Conservation (phyloP, 441 rosid genomes). For the Omphalea diandra region DNA sequence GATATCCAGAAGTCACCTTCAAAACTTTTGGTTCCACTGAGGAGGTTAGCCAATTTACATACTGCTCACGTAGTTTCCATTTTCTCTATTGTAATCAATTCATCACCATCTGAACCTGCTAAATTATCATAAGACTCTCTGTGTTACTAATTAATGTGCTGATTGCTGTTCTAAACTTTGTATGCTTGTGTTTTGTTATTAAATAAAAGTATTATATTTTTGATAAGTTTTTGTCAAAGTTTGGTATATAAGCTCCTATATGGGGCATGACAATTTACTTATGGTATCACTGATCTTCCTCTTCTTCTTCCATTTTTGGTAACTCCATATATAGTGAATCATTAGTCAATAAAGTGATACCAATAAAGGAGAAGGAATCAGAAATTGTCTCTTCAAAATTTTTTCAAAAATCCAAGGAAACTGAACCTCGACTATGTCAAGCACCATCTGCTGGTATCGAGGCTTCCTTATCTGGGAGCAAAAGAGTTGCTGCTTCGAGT, state of each 20-base stretch:
- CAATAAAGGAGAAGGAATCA: conserved; percentile 36
- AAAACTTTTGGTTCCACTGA: conserved; percentile 20
- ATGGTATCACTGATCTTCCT: not conserved
- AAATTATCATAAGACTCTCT: not conserved
- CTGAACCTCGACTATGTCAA: conserved; percentile 27
- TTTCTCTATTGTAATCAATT: not conserved
- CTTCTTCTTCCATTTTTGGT: conserved; percentile 13
- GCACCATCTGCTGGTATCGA: conserved; percentile 31
- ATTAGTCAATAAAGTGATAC: conserved; percentile 24
- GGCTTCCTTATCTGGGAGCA: conserved; percentile 28
- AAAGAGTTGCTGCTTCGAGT: conserved; percentile 26
- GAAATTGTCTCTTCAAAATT: conserved; percentile 37
- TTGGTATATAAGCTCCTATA: not conserved
- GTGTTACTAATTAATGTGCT: not conserved
- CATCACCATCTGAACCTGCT: not conserved
- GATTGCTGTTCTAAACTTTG: not conserved
- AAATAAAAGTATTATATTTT: not conserved
- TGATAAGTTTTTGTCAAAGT: not conserved
- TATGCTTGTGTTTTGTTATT: not conserved
- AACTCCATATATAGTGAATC: conserved; percentile 33
- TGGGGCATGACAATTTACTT: not conserved
- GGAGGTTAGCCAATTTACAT: conserved; percentile 40
- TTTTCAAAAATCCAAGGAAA: conserved; percentile 36
- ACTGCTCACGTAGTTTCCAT: not conserved
- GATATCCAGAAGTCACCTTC: conserved; percentile 28